Base-by-base conservation (phyloP, 2,329 filamentous ascomycete species). In the Fusarium sp. region DNA sequence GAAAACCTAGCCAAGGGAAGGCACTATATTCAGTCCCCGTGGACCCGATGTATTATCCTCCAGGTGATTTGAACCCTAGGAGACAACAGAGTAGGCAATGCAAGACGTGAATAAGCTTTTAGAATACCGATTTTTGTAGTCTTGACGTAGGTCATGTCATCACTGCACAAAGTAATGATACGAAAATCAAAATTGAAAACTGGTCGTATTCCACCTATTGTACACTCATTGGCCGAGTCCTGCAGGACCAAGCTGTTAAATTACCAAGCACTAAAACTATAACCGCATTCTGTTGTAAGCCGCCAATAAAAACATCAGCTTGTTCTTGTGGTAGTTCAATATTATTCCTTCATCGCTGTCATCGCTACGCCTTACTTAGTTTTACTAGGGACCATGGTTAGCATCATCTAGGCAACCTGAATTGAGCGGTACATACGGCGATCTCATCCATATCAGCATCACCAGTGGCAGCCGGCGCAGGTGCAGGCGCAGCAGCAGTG, bases 381-480 rank as follows among this genome's bases (percentile, higher is more conserved):
- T 63, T 74, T 62, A 75, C 70, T 73, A 18, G 16, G 7, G n/a
- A 37, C 22, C 2, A 5, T 30, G 18, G 46, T 74, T 65, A 75
- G 73, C 29, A n/a, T 65, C 6, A 4, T 30, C 49, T 16, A 10
- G 7, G 11, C 16, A 25, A 11, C 9, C 3, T 10, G 16, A 8
- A 18, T 12, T 18, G 7, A 16, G 27, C 9, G 16, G 16, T 20
- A 75, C 80, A 61, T 76, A 81, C 80, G 78, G 87, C 81, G 59
- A 91, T 90, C 74, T 90, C 89, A 66, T 91, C 88, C 89, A 91
- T 91, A n/a, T 85, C 78, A 41, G 87, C 88, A 75, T 90, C 88
- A 48, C 84, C 87, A 41, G 84, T 82, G 57, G 81, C 79, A 46
- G 83, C 78, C 58, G 82, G 75, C 61, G 85, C 83, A 65, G 83